Percentiles rank a stretch among this genome's conserved stretches.
Conservation (phyloP, 805 yeast genomes). For the Sungouiozyma intestinalis region DNA sequence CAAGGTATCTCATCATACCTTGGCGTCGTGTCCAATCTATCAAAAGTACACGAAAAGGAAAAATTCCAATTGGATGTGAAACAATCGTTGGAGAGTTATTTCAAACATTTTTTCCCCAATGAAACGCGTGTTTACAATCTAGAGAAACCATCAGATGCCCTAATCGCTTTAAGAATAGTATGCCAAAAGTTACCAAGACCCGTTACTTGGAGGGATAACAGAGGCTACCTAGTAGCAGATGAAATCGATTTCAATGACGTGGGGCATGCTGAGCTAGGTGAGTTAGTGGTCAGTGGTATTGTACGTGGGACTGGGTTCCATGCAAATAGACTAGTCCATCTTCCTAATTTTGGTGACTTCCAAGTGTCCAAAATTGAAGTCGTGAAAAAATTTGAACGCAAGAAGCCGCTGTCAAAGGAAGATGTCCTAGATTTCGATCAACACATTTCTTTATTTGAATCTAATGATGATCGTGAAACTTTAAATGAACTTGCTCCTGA, state of each 20-base stretch:
- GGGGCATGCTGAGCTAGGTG: conserved; percentile 19
- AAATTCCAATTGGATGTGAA: conserved; percentile 66
- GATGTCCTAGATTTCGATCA: conserved; percentile 11
- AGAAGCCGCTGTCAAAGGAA: conserved; percentile 7
- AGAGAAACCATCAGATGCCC: conserved; percentile 58
- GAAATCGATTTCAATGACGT: conserved; percentile 30
- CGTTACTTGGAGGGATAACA: conserved; percentile 83
- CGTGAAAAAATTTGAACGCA: conserved; percentile 20
- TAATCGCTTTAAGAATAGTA: conserved; percentile 59
- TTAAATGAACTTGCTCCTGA: conserved; percentile 52
- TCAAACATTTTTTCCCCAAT: conserved; percentile 68
- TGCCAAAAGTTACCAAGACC: conserved; percentile 84
- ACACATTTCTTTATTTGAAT: conserved; percentile 21
- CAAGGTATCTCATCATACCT: conserved; percentile 84
- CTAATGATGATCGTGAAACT: conserved; percentile 40
- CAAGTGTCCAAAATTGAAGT: conserved; percentile 60
- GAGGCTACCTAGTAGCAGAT: conserved; percentile 83
- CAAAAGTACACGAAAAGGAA: conserved; percentile 55
- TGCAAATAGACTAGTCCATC: conserved; percentile 66
- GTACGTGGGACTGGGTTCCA: conserved; percentile 82
- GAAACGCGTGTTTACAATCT: conserved; percentile 68
- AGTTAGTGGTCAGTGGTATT: conserved; percentile 63
- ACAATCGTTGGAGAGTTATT: conserved; percentile 54
- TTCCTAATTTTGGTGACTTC: conserved; percentile 87
- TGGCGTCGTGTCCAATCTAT: conserved; percentile 70